These are phyloP conservation scores for Leptomonas seymouri DNA, from an alignment of 208 protist species.

Conservation along the genomic window DNA sequence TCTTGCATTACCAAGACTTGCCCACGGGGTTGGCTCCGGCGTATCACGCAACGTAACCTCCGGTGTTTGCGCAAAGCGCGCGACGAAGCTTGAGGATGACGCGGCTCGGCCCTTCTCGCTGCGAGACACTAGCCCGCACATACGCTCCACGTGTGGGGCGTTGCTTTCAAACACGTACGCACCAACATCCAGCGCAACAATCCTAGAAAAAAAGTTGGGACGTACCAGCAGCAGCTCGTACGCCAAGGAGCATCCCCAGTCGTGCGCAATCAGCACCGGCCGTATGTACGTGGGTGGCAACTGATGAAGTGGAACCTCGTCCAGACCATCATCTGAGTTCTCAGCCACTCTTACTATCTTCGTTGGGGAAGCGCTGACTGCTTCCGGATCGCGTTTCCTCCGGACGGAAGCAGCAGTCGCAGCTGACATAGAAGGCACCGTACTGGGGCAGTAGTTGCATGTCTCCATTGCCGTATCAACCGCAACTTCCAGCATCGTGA, in stretches of 20 bases:
- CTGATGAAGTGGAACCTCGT: constrained; percentile 39
- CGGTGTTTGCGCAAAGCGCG: not conserved
- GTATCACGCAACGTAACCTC: not conserved
- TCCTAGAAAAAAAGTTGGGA: constrained; percentile 56
- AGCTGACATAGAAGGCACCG: constrained; percentile 12
- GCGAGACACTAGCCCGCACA: constrained; percentile 19
- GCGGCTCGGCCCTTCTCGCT: not conserved
- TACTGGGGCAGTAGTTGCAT: constrained; percentile 53
- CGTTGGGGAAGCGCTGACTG: not conserved
- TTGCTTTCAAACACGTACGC: constrained; percentile 34
- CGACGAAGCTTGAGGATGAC: not conserved
- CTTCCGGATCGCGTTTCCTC: not conserved
- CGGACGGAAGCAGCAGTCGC: not conserved
- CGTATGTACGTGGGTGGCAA: constrained; percentile 39
- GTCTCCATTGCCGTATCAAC: constrained; percentile 72
- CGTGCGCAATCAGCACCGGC: constrained; percentile 68
- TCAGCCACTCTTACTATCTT: not conserved
- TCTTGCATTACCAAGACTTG: not conserved
- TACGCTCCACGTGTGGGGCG: constrained; percentile 19
- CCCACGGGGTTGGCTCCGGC: not conserved
- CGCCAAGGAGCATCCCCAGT: constrained; percentile 60
- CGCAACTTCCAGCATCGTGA: constrained; percentile 73
- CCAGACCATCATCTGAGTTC: not conserved
- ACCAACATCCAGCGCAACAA: constrained; percentile 66
- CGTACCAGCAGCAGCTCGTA: constrained; percentile 64